Base-by-base conservation (phyloP, 495 filamentous ascomycete species). In the Aspergillus asperescens region DNA sequence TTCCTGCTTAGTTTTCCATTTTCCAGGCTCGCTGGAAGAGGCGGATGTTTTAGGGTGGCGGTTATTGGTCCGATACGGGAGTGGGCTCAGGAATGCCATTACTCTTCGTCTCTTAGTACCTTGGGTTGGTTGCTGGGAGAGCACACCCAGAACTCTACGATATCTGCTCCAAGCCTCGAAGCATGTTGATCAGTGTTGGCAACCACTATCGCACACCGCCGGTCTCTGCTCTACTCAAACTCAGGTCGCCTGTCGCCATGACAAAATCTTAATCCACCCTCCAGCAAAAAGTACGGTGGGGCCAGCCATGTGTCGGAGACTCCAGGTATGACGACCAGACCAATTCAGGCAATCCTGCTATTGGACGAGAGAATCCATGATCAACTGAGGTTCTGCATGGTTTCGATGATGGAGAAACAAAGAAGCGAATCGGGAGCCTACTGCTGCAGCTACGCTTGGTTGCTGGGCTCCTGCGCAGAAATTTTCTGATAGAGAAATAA, bases 301-400 rank as follows among this genome's bases (percentile, higher is more conserved):
- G 35, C 56, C 29, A 19, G 46, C 60, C 60, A 62, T 62, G 60
- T 62, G 60, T n/a, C n/a, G n/a, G n/a, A n/a, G n/a, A n/a, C n/a
- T n/a, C 58, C 54, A 19, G 20, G 27, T 53, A 59, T 59, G 60
- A 59, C 53, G 53, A 62, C 56, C 29, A 19, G 20, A 27, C 27
- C 50, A 59, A 37, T 1, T 24, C 15, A 42, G 18, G 12, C 46
- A 16, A 35, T 15, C 9, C 19, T 3, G 0, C 55, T 41, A 62
- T 62, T 62, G 60, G 60, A 22, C 6, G 25, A 19, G 23, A 22
- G 20, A 38, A 43, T 44, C 46, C 51, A 51, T 29, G 56, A 59
- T 58, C 53, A 57, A 56, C 56, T 56, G 60, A 59, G 60, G 54
- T 62, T 62, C 60, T 62, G 60, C 60, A 62, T 62, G 54, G 53